Evolutionary conservation across 208 protist species (phyloP).

Genomic region (Wallacemonas sp.): DNA sequence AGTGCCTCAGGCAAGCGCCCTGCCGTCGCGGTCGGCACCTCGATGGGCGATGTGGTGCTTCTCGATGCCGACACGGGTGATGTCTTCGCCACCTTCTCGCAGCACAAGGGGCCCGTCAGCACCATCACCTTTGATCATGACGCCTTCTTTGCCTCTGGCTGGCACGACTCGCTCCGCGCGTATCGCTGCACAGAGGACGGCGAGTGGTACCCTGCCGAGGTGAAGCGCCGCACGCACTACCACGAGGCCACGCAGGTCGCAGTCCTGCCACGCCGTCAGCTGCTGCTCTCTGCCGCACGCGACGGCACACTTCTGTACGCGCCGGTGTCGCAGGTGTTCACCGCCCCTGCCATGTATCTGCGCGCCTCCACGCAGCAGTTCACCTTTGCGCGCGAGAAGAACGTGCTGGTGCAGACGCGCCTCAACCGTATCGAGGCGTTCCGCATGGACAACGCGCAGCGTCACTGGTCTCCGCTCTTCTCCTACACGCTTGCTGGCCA

Average conservation of each 20-base stretch:
- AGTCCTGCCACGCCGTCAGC: constrained; percentile 43
- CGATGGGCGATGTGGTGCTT: constrained; percentile 79
- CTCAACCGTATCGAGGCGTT: constrained; percentile 77
- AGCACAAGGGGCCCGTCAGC: constrained; percentile 83
- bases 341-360: constrained; percentile 74
- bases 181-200: constrained; percentile 40
- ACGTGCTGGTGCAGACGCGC: constrained; percentile 70
- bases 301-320: constrained; percentile 85
- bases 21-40: constrained; percentile 79
- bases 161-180: constrained; percentile 85
- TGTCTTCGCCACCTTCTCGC: constrained; percentile 69
- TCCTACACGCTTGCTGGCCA: constrained; percentile 61
- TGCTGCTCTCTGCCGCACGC: constrained; percentile 77
- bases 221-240: constrained; percentile 91
- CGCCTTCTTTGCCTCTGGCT: constrained; percentile 79
- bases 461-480: constrained; percentile 74
- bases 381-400: constrained; percentile 53
- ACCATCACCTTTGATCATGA: constrained; percentile 44
- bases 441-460: constrained; percentile 36
- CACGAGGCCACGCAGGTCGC: constrained; percentile 79
- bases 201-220: constrained; percentile 84
- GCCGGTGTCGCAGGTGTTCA: constrained; percentile 56
- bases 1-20: constrained; percentile 31
- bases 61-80: constrained; percentile 71
- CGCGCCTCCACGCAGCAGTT: constrained; percentile 67